These are phyloP conservation scores for Plasmodium ovale DNA, from an alignment of 169 alveolate genomes.

Conservation along the genomic window DNA sequence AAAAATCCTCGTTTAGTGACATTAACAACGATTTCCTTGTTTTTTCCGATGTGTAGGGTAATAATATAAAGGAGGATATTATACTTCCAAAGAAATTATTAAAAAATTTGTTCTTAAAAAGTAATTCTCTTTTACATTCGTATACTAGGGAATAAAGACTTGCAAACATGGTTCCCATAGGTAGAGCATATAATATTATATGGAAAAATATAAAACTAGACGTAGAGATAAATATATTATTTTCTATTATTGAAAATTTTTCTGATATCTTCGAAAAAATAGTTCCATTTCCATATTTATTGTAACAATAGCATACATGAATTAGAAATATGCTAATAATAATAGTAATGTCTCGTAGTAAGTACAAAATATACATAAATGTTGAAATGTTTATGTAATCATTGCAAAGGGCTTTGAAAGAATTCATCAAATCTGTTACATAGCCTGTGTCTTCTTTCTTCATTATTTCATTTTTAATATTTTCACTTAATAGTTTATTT, in stretches of 20 bases:
- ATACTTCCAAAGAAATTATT: conserved; percentile 64
- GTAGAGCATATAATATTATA: conserved; percentile 61
- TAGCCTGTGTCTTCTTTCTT: conserved; percentile 73
- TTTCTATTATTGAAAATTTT: conserved; percentile 17
- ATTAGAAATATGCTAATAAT: conserved; percentile 55
- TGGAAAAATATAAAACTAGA: conserved; percentile 32
- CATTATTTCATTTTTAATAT: conserved; percentile 73
- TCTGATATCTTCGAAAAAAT: conserved; percentile 42
- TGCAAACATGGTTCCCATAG: conserved; percentile 77
- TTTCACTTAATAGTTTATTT: conserved; percentile 70
- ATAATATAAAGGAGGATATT: conserved; percentile 58
- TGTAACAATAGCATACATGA: conserved; percentile 61
- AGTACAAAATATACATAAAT: conserved; percentile 52
- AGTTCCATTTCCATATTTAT: conserved; percentile 75
- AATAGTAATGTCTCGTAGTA: conserved; percentile 55
- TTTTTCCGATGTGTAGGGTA: conserved; percentile 65
- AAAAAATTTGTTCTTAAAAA: conserved; percentile 30
- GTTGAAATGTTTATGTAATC: conserved; percentile 68
- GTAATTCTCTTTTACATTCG: conserved; percentile 60
- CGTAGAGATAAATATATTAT: conserved; percentile 6
- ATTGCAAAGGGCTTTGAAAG: conserved; percentile 56
- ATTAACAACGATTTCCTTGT: conserved; percentile 36
- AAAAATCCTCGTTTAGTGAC: conserved; percentile 63
- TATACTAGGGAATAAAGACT: conserved; percentile 67
- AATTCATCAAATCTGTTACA: conserved; percentile 64